Evolutionary conservation across 1,284 basidiomycete genomes (phyloP).

Genomic region (Macrocybe sp.): DNA sequence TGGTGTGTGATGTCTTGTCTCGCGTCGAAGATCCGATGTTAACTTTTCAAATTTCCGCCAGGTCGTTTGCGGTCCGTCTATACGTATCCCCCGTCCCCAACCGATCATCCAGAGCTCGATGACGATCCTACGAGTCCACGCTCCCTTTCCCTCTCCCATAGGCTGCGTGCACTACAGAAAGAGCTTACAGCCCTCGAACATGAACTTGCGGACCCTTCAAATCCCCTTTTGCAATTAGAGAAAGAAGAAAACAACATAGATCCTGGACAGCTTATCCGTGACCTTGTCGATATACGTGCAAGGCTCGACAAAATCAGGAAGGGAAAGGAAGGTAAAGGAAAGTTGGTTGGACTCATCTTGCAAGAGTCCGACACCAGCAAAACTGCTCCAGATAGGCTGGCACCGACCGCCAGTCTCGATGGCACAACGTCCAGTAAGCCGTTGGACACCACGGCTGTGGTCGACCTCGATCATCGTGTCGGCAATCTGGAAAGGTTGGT

Average conservation of each 20-base stretch:
- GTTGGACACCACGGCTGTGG: constrained; percentile 38
- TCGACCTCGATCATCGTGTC: constrained; percentile 76
- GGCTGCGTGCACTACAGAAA: constrained; percentile 55
- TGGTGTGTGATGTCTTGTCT: constrained; percentile 21
- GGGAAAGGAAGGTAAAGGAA: constrained; percentile 58
- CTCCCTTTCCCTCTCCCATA: constrained; percentile 52
- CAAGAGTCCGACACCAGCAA: constrained; percentile 22
- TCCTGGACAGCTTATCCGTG: constrained; percentile 70
- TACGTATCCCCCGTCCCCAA: constrained; percentile 62
- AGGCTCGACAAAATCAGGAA: constrained; percentile 64
- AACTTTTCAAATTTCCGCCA: constrained; percentile 13
- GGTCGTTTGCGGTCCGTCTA: constrained; percentile 54
- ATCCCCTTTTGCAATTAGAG: constrained; percentile 53
- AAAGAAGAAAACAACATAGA: constrained; percentile 57
- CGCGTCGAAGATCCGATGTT: not conserved
- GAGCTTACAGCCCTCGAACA: constrained; percentile 63
- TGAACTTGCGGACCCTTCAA: constrained; percentile 68
- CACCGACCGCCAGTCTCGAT: not conserved
- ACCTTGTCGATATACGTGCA: constrained; percentile 66
- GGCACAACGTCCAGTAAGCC: constrained; percentile 25
- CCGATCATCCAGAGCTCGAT: constrained; percentile 31
- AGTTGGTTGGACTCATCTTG: constrained; percentile 58
- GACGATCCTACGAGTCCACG: constrained; percentile 23
- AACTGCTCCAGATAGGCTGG: not conserved
- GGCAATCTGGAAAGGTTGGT: constrained; percentile 76